These are phyloP conservation scores for Colletotrichum limetticola DNA, from an alignment of 2,329 filamentous ascomycete species.

Conservation along the genomic window DNA sequence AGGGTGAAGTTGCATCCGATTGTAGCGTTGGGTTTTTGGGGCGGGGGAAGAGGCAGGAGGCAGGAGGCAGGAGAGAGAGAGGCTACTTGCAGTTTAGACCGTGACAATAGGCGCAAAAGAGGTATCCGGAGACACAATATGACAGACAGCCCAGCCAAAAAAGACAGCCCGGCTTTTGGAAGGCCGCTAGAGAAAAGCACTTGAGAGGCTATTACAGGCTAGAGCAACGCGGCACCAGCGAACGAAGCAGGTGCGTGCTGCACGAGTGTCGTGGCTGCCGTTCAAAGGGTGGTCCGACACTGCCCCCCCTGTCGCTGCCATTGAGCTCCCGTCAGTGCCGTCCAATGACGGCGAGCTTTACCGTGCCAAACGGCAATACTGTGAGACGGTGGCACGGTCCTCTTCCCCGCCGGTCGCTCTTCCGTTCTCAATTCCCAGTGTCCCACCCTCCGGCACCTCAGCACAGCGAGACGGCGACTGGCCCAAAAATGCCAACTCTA, in stretches of 20 bases:
- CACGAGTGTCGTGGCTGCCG: constrained; percentile 60
- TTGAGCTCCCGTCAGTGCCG: background rate
- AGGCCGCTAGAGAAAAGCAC: background rate
- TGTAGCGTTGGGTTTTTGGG: constrained; percentile 25
- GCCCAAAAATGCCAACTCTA: background rate
- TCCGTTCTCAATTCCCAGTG: background rate
- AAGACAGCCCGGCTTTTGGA: background rate
- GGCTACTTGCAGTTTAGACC: constrained; percentile 6
- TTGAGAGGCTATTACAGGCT: constrained; percentile 19
- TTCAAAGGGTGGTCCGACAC: constrained; percentile 50
- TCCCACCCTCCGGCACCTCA: background rate
- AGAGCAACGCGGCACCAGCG: constrained; percentile 31
- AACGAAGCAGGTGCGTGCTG: constrained; percentile 42
- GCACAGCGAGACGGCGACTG: background rate
- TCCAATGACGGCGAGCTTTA: constrained; percentile 27
- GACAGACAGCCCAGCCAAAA: background rate
- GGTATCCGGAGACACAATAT: background rate
- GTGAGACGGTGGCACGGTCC: constrained; percentile 14
- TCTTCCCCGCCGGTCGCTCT: constrained; percentile 9
- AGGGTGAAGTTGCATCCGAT: constrained; percentile 31
- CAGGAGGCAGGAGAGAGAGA: background rate
- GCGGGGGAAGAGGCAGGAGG: constrained; percentile 2
- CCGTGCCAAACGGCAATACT: constrained; percentile 15
- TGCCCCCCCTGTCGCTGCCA: constrained; percentile 23
- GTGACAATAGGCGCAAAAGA: background rate